Base-by-base conservation (phyloP, 73 alveolate species). In the Uronychia setigera region DNA sequence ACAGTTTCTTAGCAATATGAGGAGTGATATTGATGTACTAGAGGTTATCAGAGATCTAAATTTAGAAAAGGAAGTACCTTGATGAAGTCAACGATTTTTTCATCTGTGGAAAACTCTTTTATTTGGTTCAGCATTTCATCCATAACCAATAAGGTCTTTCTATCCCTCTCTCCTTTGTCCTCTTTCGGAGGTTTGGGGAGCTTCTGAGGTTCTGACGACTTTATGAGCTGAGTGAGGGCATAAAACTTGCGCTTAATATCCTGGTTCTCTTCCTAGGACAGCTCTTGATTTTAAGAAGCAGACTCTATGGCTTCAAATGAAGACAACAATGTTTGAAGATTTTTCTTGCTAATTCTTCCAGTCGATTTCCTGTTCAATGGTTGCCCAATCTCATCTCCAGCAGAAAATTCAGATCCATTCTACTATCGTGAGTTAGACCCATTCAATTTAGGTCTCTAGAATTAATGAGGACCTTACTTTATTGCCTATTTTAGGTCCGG, bases 71-170 rank as follows among this genome's bases (percentile, higher is more conserved):
- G n/a, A 5, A 5, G 19, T 5, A 46, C 67, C 67, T 46, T 78
- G 35, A 85, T 58, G 76, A 85, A 85, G 59, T 85, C 91, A 26
- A 78, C 91, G 26, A 76, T 76, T 34, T 85, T 78, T 32, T 76
- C 58, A 29, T 85, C 91, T 1, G 46, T n/a, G 26, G 91, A 77
- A 58, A 85, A 77, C 58, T 29, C 81, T 34, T 85, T 85, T 0
- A 85, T 46, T 32, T 85, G 59, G 27, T 85, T 84, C 29, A 85
- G 81, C 91, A 85, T 85, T 26, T 85, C 86, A 58, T 85, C 91
- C n/a, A 85, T 57, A 26, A 85, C 74, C 29, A 85, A 76, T 1
- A 85, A 76, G 9, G 77, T 83, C 60, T 85, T 28, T 32, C 77
- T 85, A 34, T 85, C 91, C 31, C 86, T 27, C 57, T 85, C 85